Conservation (phyloP, 2,329 filamentous ascomycete species). For the Hypoxylon sp. region DNA sequence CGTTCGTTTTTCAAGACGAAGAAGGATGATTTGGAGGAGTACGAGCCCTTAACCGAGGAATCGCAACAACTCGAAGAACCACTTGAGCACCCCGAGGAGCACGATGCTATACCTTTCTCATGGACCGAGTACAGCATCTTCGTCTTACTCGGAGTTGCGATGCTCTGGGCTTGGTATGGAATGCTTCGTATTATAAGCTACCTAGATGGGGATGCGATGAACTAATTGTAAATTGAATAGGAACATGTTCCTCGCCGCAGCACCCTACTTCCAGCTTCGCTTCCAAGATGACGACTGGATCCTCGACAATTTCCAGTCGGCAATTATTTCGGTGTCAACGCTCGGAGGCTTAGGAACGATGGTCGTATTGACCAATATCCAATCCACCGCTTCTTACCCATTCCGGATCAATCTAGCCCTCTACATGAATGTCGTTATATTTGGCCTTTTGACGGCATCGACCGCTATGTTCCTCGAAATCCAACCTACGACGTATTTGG, state of each 20-base stretch:
- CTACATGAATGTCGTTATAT: constrained; percentile 80
- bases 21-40: constrained; percentile 53
- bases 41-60: constrained; percentile 53
- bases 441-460: constrained; percentile 82
- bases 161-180: constrained; percentile 95
- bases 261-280: constrained; percentile 89
- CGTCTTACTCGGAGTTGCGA: constrained; percentile 85
- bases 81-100: constrained; percentile 46
- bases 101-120: constrained; percentile 73
- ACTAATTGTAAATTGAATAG: constrained; percentile 57
- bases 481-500: constrained; percentile 77
- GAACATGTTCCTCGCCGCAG: constrained; percentile 98
- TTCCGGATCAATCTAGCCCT: constrained; percentile 85
- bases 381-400: constrained; percentile 87
- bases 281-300: constrained; percentile 80
- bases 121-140: constrained; percentile 91
- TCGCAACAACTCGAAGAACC: constrained; percentile 34
- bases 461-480: constrained; percentile 75
- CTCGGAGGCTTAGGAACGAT: constrained; percentile 83
- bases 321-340: constrained; percentile 88
- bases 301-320: constrained; percentile 85
- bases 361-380: constrained; percentile 81
- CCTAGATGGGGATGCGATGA: constrained; percentile 15
- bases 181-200: constrained; percentile 4
- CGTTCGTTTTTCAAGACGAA: constrained; percentile 54